Evolutionary conservation across 495 filamentous ascomycete genomes (phyloP), one percentile per base, ranked within the genome.

Genomic region (Aspergillus coremiiformis): DNA sequence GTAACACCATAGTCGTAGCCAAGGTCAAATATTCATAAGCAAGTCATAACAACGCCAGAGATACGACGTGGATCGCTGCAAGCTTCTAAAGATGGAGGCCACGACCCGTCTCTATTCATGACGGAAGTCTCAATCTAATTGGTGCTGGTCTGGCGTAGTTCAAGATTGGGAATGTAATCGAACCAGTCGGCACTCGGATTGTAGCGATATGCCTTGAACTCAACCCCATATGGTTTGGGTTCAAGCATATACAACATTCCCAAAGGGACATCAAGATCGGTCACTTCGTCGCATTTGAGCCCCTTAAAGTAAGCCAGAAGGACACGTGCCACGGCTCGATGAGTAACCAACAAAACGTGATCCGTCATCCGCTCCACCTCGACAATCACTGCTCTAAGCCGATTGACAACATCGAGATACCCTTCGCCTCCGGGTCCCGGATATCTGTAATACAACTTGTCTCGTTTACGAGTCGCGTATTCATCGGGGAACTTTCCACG

Each of bases 341-440:
- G 93, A 14, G 85, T 87, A 54, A 96, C 85, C 52, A 98, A 79
- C 21, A 96, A 74, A 32, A 95, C 85, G 65, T 97, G 92, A 60
- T 98, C 93, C 8, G 87, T 95, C 75, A 92, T 97, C 39, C 93
- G 83, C 76, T 98, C 93, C 39, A 95, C 84, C 72, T 98, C 93
- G 53, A 94, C 86, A 54, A 98, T 95, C 67, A 98, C 91, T 39
- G 93, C 81, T n/a, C 89, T 85, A 4, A 96, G 79, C 17, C 93
- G 86, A 66, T 93, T 94, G 71, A 98, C 96, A 47, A 98, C 87
- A 66, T 97, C 92, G 11, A 97, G 80, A 57, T 98, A 98, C 23
- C 91, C 88, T 71, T 98, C 93, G 23, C 93, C 93, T 4, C 93
- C 93, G 20, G 92, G 86, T 1, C 93, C 93, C 7, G 93, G 93